Evolutionary conservation across 2,329 filamentous ascomycete species (phyloP).

Genomic region (Aspergillus nomiae): DNA sequence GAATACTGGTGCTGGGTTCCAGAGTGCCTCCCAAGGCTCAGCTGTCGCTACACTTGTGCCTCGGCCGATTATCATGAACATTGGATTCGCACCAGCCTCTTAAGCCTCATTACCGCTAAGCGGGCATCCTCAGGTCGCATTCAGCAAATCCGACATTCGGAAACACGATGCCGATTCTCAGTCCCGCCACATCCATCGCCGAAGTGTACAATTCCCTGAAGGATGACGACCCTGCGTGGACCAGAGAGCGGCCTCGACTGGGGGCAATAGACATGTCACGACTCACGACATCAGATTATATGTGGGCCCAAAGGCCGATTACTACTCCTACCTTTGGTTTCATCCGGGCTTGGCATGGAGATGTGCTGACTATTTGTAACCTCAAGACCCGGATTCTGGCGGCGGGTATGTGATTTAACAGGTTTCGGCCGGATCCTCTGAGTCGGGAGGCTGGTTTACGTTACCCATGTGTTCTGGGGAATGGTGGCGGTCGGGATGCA

Average conservation of each 20-base stretch:
- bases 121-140: not conserved
- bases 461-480: not conserved
- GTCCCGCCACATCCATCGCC: not conserved
- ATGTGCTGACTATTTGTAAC: not conserved
- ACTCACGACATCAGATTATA: not conserved
- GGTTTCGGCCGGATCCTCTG: not conserved
- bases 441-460: not conserved
- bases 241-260: not conserved
- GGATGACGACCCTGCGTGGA: not conserved
- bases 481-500: not conserved
- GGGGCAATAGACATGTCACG: not conserved
- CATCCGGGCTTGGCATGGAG: not conserved
- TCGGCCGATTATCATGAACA: not conserved
- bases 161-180: not conserved
- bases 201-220: not conserved
- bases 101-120: not conserved
- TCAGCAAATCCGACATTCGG: not conserved
- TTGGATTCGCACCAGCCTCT: not conserved
- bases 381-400: not conserved
- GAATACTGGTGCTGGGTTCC: not conserved
- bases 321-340: conserved; percentile 7
- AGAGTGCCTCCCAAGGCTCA: not conserved
- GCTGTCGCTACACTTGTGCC: not conserved
- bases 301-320: conserved; percentile 7
- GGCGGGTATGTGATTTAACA: not conserved